These are phyloP conservation scores for Stropharia rugosoannulata DNA, from an alignment of 768 basidiomycete genomes.

Conservation along the genomic window DNA sequence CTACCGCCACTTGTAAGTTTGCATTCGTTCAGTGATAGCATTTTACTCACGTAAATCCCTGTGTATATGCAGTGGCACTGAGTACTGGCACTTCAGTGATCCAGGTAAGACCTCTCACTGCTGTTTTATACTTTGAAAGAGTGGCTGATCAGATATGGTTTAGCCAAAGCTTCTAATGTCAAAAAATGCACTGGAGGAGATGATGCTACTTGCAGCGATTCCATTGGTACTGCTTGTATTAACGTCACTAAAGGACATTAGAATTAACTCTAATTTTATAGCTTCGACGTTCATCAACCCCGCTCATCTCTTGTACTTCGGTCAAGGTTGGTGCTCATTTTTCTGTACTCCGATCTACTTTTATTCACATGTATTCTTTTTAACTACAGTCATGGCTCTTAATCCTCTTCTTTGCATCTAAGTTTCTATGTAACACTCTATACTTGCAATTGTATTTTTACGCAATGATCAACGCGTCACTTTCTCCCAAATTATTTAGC, in stretches of 20 bases:
- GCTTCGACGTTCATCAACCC: conserved; percentile 48
- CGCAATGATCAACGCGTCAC: too few species aligned
- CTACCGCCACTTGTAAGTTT: conserved; percentile 45
- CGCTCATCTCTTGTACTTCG: conserved; percentile 46
- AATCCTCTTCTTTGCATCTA: conserved; percentile 18
- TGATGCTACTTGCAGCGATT: conserved; percentile 46
- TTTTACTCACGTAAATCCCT: background rate
- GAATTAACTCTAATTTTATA: conserved; percentile 15
- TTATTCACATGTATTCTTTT: background rate
- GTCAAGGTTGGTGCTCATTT: conserved; percentile 31
- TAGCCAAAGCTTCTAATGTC: conserved; percentile 35
- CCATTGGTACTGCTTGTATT: conserved; percentile 35
- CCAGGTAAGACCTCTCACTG: conserved; percentile 16
- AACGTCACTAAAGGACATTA: background rate
- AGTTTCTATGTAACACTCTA: background rate
- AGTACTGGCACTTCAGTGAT: conserved; percentile 51
- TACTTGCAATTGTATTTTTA: background rate
- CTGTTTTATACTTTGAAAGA: background rate
- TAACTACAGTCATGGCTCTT: conserved; percentile 11
- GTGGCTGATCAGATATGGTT: background rate
- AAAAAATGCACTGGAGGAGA: conserved; percentile 43
- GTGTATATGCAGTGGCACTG: conserved; percentile 15
- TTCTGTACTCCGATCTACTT: background rate
- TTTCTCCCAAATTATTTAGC: too few species aligned
- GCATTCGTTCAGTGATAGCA: background rate